Base-by-base conservation (phyloP, 192 early-diverging fungal genomes). In the Coemansia sp. region DNA sequence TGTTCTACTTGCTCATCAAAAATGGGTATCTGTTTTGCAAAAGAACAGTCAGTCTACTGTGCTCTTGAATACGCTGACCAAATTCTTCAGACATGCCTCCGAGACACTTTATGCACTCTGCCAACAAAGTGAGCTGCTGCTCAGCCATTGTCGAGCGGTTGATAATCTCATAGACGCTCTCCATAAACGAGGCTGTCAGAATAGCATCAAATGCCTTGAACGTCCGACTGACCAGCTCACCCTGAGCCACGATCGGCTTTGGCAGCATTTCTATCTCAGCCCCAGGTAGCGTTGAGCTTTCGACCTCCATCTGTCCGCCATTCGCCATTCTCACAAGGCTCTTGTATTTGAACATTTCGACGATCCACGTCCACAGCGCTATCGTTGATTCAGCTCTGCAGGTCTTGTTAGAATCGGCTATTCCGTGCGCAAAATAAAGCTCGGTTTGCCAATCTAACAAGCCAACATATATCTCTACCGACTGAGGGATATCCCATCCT, bases 351-450 rank as follows among this genome's bases (percentile, higher is more conserved):
- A 61, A 38, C 79, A 70, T 73, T 52, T 82, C 79, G 20, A 82
- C 79, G 12, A 82, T 67, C 67, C 67, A 82, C 2, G 64, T 73
- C 79, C 79, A 82, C 48, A 76, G 65, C 11, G 74, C 68, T 25
- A 76, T 38, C 0, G 55, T 50, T 0, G 79, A 62, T n/a, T 60
- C 71, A 5, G 60, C 62, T 10, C 73, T 58, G 4, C 64, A 60
- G 0, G 79, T 82, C 61, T 61, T 76, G 60, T 63, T 82, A 3
- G 57, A 20, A 34, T 76, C 79, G 2, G 36, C 31, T 7, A 75
- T 67, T 0, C 64, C 74, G 1, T 72, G 64, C 2, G 59, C 67
- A 58, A 82, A 68, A 33, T 82, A 82, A 14, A 76, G 71, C 73
- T 82, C 73, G 0, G 71, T 50, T 29, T 82, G 67, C 79, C 79